Evolutionary conservation across 176 grass and related monocot genomes (phyloP).

Genomic region (Cenchrus americanus): DNA sequence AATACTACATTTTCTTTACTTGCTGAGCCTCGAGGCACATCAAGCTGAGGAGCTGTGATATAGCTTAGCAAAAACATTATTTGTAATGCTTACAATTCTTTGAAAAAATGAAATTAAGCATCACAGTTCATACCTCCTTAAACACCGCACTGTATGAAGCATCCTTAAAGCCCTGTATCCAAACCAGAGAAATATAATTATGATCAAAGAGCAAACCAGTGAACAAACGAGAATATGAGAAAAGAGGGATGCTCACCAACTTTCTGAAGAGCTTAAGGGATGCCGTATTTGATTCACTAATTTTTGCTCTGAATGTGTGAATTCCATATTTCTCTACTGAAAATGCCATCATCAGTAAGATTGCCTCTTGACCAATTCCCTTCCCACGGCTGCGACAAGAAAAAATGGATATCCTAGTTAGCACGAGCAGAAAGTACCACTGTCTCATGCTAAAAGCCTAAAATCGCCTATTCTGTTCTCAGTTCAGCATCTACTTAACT

Average conservation of each 20-base stretch:
- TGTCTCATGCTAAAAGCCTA: background rate
- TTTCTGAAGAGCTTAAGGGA: slow-evolving; percentile 84
- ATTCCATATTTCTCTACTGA: slow-evolving; percentile 67
- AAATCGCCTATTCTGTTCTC: background rate
- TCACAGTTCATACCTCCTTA: slow-evolving; percentile 61
- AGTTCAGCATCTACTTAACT: background rate
- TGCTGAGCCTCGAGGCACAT: background rate
- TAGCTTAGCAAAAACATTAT: background rate
- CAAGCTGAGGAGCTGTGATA: background rate
- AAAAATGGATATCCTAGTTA: background rate
- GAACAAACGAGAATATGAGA: background rate
- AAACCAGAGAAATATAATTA: slow-evolving; percentile 18
- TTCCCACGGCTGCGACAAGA: slow-evolving; percentile 64
- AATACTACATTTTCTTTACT: background rate
- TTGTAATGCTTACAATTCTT: background rate
- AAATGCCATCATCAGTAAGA: slow-evolving; percentile 88
- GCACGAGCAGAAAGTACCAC: background rate
- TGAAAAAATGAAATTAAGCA: background rate
- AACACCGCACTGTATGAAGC: slow-evolving; percentile 76
- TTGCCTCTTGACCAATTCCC: slow-evolving; percentile 75
- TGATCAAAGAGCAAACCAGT: slow-evolving; percentile 1
- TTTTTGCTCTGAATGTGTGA: slow-evolving; percentile 84
- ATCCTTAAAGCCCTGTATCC: slow-evolving; percentile 72
- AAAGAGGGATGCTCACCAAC: slow-evolving; percentile 50
- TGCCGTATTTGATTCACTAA: slow-evolving; percentile 78